Percentiles rank a stretch among this genome's conserved stretches.
These are phyloP conservation scores for Phytophthora colocasiae DNA, from an alignment of 352 stramenopile genomes.

Conservation along the genomic window DNA sequence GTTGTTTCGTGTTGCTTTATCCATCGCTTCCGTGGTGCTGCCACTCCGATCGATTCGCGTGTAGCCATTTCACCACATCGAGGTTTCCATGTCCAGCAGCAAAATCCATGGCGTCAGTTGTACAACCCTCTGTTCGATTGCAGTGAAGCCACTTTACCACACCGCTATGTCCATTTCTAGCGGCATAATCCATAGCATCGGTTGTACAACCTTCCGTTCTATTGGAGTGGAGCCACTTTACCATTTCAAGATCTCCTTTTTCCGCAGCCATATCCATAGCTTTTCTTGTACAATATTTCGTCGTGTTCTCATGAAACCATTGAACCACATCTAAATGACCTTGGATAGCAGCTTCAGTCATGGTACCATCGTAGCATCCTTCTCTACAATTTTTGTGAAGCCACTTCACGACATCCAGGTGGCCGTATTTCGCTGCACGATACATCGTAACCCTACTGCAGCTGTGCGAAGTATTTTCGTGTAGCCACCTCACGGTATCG, in stretches of 20 bases:
- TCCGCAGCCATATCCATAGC: no score
- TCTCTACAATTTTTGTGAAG: background rate
- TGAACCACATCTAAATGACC: background rate
- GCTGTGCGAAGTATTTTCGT: no score
- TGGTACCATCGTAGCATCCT: background rate
- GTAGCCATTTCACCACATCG: conserved; percentile 1
- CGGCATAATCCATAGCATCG: background rate
- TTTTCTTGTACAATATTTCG: no score
- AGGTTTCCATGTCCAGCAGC: background rate
- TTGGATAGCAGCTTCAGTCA: background rate
- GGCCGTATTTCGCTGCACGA: no score
- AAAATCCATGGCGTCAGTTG: background rate
- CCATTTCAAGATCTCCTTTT: background rate
- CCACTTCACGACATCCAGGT: background rate
- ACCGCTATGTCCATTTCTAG: background rate
- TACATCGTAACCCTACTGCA: no score
- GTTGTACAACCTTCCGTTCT: background rate
- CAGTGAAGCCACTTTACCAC: background rate
- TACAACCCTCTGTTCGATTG: background rate
- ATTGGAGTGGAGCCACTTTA: background rate
- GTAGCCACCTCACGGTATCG: no score
- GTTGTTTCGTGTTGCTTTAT: background rate
- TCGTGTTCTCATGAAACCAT: background rate
- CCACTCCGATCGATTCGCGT: background rate
- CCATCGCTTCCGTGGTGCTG: background rate